Evolutionary conservation across 192 early-diverging fungal species (phyloP), one percentile per base, ranked within the genome.

Genomic region (Coemansia furcata): DNA sequence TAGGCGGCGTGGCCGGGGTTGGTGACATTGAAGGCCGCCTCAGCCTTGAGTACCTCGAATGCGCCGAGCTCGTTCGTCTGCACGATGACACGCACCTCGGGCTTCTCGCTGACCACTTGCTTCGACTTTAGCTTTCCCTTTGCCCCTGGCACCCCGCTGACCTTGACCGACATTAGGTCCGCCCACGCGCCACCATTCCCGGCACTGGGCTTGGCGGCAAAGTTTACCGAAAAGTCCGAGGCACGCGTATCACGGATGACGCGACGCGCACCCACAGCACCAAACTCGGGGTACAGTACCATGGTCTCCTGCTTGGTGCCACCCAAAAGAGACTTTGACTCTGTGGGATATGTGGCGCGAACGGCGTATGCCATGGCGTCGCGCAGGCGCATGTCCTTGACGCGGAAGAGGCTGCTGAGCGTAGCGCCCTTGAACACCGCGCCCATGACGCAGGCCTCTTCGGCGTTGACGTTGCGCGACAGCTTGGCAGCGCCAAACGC

Each of bases 381-480:
- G 80, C 93, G 94, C 69, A 99, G 82, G 43, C 84, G 86, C 63
- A 97, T 89, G 67, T 93, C 89, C 59, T 91, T 87, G 42, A 96
- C 88, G 68, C 87, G 87, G 85, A 98, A 97, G 69, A 92, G 90
- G 67, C 88, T 86, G 72, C 92, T 94, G 46, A 95, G 77, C 49
- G 86, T 84, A 4, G 97, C 97, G 32, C 89, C 94, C 57, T 88
- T 87, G 84, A 96, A 94, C 6, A 89, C 94, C 57, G 94, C 96
- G 36, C 89, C 90, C 68, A 94, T 75, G 35, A 95, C 96, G 37
- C 92, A 93, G 15, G 96, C 95, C 85, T 99, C 98, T 65, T 99
- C 98, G 44, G 85, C 91, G 69, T 99, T 97, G 42, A 99, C 88
- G 65, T 94, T 97, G 84, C 92, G 88, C 35, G 95, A 94, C 66